Percentiles rank a stretch among this genome's conserved stretches.
phyloP scores from a whole-genome alignment of 129 eudicot species.

The Arctium lappa region DNA sequence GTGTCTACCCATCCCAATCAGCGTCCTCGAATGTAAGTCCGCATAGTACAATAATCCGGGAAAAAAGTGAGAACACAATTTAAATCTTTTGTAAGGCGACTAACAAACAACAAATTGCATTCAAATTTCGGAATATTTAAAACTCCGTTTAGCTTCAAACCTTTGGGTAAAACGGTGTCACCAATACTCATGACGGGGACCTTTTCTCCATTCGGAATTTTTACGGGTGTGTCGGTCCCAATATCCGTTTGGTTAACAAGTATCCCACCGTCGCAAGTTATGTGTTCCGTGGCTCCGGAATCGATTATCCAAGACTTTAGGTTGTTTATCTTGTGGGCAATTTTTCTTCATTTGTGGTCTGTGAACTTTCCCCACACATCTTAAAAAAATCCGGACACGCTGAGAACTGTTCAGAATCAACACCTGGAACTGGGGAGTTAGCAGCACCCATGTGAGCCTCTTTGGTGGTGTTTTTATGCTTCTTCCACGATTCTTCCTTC shows the following conservation, averaged over 20 bases:
- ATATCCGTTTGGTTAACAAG: background rate
- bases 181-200: background rate
- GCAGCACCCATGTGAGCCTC: too few relatives aligned
- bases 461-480: background rate
- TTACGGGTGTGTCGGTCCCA: background rate
- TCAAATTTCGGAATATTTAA: background rate
- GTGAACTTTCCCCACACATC: background rate
- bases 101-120: background rate
- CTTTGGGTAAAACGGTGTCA: background rate
- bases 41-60: background rate
- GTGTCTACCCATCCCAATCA: conserved; percentile 1
- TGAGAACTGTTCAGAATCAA: background rate
- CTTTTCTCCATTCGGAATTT: background rate
- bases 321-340: background rate
- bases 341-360: background rate
- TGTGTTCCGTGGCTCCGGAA: background rate
- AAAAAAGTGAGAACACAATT: background rate
- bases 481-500: background rate
- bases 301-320: background rate
- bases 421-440: background rate
- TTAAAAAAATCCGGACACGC: background rate
- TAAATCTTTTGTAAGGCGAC: background rate
- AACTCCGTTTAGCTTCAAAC: background rate
- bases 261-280: background rate
- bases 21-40: conserved; percentile 5